These are phyloP conservation scores for Coemansia sp. DNA, from an alignment of 192 early-diverging fungal species.

Conservation along the genomic window DNA sequence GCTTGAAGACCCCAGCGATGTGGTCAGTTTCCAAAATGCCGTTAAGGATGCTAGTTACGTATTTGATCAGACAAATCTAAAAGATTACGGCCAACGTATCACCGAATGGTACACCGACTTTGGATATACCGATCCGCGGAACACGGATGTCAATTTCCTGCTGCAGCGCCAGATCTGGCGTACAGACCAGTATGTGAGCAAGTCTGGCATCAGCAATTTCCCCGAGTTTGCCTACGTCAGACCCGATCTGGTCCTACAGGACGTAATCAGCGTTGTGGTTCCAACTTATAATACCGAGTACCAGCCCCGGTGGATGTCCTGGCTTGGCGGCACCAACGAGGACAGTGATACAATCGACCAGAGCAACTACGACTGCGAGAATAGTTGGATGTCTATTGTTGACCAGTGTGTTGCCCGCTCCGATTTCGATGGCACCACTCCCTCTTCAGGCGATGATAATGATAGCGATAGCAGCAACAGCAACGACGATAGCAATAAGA, in stretches of 20 bases:
- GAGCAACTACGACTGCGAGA: slow-evolving; percentile 34
- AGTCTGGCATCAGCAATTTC: slow-evolving; percentile 32
- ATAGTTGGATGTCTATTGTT: slow-evolving; percentile 30
- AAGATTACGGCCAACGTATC: slow-evolving; percentile 21
- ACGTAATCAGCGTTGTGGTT: slow-evolving; percentile 34
- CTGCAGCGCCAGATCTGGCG: slow-evolving; percentile 33
- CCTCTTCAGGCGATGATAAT: slow-evolving; percentile 1
- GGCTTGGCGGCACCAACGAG: slow-evolving; percentile 41
- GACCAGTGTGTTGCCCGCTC: slow-evolving; percentile 21
- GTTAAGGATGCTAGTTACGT: slow-evolving; percentile 59
- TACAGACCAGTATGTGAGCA: slow-evolving; percentile 34
- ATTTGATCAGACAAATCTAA: slow-evolving; percentile 62
- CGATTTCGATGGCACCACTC: slow-evolving; percentile 30
- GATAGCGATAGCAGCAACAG: background rate
- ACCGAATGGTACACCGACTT: slow-evolving; percentile 42
- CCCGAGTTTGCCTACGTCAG: slow-evolving; percentile 44
- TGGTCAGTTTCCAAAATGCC: slow-evolving; percentile 49
- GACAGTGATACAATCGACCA: slow-evolving; percentile 11
- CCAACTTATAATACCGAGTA: slow-evolving; percentile 25
- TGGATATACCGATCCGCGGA: slow-evolving; percentile 37
- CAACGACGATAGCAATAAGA: background rate
- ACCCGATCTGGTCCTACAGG: slow-evolving; percentile 44
- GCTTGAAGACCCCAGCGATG: slow-evolving; percentile 19
- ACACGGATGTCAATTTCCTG: slow-evolving; percentile 31
- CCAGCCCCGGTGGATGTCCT: slow-evolving; percentile 27